Evolutionary conservation across 1,284 basidiomycete genomes (phyloP), one percentile per base, ranked within the genome.

Genomic region (Polyporus tsugae): DNA sequence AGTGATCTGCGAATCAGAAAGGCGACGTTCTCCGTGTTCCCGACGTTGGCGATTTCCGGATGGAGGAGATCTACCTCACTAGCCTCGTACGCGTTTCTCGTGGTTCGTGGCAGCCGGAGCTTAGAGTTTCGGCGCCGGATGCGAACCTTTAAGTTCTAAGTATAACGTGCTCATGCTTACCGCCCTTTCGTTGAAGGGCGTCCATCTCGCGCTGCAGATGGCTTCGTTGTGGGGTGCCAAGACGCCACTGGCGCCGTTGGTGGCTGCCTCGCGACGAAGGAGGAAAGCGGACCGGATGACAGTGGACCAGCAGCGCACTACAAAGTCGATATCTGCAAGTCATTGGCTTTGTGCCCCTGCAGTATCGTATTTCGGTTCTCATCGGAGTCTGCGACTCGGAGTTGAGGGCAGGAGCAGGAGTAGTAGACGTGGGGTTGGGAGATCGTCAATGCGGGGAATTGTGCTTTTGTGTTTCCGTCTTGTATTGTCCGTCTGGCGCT

Each of bases 71-170:
- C 22, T 33, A 59, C 46, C n/a, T 70, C 2, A 33, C 33, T 33
- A 60, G n/a, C 38, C 62, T 70, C 2, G 60, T 61, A 6, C 71
- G 62, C 25, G 65, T 63, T 1, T 64, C 71, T 9, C 67, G 58
- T 19, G 71, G 69, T 11, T 70, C 68, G 25, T 72, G 69, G 66
- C 71, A 72, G 41, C 69, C 69, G 13, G 69, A 65, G 38, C 60
- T 68, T 55, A 36, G 15, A 17, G 52, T 66, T n/a, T 15, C 22
- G 22, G 22, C 15, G 9, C 15, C 58, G 11, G 38, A 25, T 15
- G 19, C 6, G 38, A 9, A 22, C 22, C 9, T 22, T 9, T 10
- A 52, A 52, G 22, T 11, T 7, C 38, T 60, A 59, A 59, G 46
- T 52, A 52, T 52, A 25, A 25, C 22, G 22, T 25, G 46, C 46